Evolutionary conservation across 768 basidiomycete genomes (phyloP), one percentile per base, ranked within the genome.

Genomic region (Cubamyces lactineus): DNA sequence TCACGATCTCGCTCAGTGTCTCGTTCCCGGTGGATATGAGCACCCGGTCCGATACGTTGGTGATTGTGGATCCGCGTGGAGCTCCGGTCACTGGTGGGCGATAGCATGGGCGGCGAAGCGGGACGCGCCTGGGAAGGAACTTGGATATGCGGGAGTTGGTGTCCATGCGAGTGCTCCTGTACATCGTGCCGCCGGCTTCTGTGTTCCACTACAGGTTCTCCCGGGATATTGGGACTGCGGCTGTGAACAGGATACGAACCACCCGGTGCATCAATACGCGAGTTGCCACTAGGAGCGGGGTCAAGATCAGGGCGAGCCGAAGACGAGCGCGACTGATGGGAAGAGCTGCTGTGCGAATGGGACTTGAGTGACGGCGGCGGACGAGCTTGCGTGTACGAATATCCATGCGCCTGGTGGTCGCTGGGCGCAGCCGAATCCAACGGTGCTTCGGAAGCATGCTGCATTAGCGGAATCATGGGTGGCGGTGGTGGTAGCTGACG

Each of bases 31-130:
- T 80, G 82, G 49, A 87, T 78, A 66, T 80, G 84, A 24, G 84
- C 78, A 3, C 80, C 86, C 42, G 87, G 86, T 7, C 86, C 87
- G 67, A 86, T 69, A 57, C 86, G 85, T 72, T 88, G 88, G 73
- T 89, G 88, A 62, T 79, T 79, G 71, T 89, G 89, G 23, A 56
- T 19, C 30, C 59, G 65, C 19, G 56, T 38, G 24, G 57, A 48
- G 41, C 40, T 38, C 19, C 55, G 54, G 15, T 58, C 59, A 24
- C 59, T 57, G 19, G 64, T 65, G 24, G 67, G 70, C n/a, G 69
- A 70, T 19, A 63, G 60, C 47, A 73, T 70, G 19, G 69, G 73
- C 9, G 73, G 77, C 19, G 80, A 78, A 13, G 78, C 13, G 2
- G 70, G 68, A 28, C 66, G 19, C 53, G 66, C 62, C 42, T 66